These are phyloP conservation scores for Vitis hybrid DNA, from an alignment of 177 flowering plant species.

Conservation along the genomic window DNA sequence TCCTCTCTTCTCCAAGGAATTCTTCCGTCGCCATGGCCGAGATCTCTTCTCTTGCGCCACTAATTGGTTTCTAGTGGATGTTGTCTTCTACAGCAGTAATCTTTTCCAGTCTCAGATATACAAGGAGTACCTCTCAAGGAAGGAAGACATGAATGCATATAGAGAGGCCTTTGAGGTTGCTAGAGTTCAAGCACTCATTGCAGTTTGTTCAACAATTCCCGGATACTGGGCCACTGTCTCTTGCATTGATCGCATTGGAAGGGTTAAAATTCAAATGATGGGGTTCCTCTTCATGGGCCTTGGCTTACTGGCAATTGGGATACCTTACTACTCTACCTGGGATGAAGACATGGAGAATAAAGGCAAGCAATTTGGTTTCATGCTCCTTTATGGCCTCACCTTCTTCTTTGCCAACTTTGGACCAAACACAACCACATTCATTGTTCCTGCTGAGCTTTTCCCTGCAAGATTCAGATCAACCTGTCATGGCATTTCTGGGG, in stretches of 20 bases:
- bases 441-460: conserved; percentile 65
- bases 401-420: conserved; percentile 68
- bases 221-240: conserved; percentile 55
- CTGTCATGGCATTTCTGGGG: conserved; percentile 67
- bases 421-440: conserved; percentile 67
- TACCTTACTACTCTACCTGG: conserved; percentile 33
- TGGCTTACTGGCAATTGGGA: conserved; percentile 30
- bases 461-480: conserved; percentile 65
- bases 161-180: conserved; percentile 37
- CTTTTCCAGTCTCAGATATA: conserved; percentile 47
- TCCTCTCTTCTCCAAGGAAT: conserved; percentile 29
- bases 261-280: conserved; percentile 44
- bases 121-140: background rate
- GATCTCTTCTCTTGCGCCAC: conserved; percentile 44
- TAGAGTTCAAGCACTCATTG: conserved; percentile 42
- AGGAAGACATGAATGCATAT: conserved; percentile 17
- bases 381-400: conserved; percentile 45
- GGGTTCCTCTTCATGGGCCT: conserved; percentile 53
- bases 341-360: background rate
- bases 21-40: conserved; percentile 42
- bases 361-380: conserved; percentile 25
- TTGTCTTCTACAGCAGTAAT: conserved; percentile 46
- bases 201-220: conserved; percentile 50
- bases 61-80: conserved; percentile 46
- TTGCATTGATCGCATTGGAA: conserved; percentile 56